A percentile compares a stretch with the other conserved stretches of the same genome.
Conservation (phyloP, 495 filamentous ascomycete species). For the Neurospora pannonica region DNA sequence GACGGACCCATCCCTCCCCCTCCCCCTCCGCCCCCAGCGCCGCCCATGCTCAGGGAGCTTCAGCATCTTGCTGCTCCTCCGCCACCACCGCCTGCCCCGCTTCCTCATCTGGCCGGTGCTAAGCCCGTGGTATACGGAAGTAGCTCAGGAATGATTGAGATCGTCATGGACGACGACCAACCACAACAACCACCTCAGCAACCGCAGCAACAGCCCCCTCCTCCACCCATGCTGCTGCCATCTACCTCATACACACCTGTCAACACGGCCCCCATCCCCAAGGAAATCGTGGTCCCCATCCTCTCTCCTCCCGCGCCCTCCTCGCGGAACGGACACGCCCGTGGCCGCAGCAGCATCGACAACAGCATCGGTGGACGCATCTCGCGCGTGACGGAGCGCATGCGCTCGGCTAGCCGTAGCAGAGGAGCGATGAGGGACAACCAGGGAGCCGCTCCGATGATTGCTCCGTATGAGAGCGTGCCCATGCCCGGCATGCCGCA, state of each 20-base stretch:
- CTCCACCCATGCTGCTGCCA: slow-evolving; percentile 13
- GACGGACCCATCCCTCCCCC: slow-evolving; percentile 29
- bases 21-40: slow-evolving; percentile 40
- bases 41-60: slow-evolving; percentile 69
- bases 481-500: slow-evolving; percentile 20
- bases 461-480: slow-evolving; percentile 49
- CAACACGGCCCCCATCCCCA: slow-evolving; percentile 10
- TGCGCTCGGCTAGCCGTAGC: slow-evolving; percentile 56
- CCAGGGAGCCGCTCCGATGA: slow-evolving; percentile 32
- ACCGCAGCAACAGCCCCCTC: slow-evolving; percentile 1
- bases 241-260: slow-evolving; percentile 1
- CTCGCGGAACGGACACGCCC: slow-evolving; percentile 47
- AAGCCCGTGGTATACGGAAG: slow-evolving; percentile 29
- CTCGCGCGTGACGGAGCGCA: slow-evolving; percentile 55
- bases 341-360: slow-evolving; percentile 58
- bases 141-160: slow-evolving; percentile 59
- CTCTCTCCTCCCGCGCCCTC: slow-evolving; percentile 24
- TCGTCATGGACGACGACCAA: slow-evolving; percentile 60
- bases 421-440: slow-evolving; percentile 9
- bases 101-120: slow-evolving; percentile 20
- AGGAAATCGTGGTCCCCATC: slow-evolving; percentile 16
- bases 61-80: slow-evolving; percentile 67
- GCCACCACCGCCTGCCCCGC: slow-evolving; percentile 57
- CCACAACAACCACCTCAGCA: slow-evolving; percentile 9
- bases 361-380: slow-evolving; percentile 47